Base-by-base conservation (phyloP, 768 basidiomycete genomes). In the Tricholomella constricta region DNA sequence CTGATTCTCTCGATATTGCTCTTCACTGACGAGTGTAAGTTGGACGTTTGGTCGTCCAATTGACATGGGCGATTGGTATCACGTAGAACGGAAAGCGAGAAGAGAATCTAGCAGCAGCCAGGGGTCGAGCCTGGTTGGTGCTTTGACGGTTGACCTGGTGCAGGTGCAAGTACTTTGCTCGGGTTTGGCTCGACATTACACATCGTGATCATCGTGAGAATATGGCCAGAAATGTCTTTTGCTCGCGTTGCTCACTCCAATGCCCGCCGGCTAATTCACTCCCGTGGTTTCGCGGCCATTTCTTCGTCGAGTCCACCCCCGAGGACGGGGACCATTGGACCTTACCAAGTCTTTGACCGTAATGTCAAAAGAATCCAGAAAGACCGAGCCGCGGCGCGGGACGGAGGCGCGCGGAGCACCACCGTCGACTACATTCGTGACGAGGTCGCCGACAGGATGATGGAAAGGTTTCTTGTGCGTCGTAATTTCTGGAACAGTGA, bases 401-500 rank as follows among this genome's bases (percentile, higher is more conserved):
- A 85, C 50, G 77, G 72, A 41, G 86, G 88, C 17, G 68, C 71
- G 20, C 74, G 77, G 26, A 94, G 90, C 61, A 78, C 83, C 62
- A 82, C 84, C 0, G 93, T 94, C 5, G 96, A 99, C 76, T 98
- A 98, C 70, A 74, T 99, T 25, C 82, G 92, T 36, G 82, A 92
- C 51, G 96, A 96, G 66, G 85, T 95, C 8, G 94, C 95, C 19
- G 91, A 94, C 57, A 78, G 88, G 54, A 81, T 98, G 81, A 82
- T 93, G 71, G 96, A 98, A 65, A 79, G 96, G 50, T 82, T 99
- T 57, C 69, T 91, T 76, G 96, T 94, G 64, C 57, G 74, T 52
- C 37, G 58, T 37, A 47, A 35, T 32, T 54, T 36, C 11, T 2
- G 14, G 11, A n/a, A 12, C 14, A 42, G 15, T 43, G 25, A n/a